Evolutionary conservation across 805 yeast genomes (phyloP).

Genomic region (Candida maltosa): DNA sequence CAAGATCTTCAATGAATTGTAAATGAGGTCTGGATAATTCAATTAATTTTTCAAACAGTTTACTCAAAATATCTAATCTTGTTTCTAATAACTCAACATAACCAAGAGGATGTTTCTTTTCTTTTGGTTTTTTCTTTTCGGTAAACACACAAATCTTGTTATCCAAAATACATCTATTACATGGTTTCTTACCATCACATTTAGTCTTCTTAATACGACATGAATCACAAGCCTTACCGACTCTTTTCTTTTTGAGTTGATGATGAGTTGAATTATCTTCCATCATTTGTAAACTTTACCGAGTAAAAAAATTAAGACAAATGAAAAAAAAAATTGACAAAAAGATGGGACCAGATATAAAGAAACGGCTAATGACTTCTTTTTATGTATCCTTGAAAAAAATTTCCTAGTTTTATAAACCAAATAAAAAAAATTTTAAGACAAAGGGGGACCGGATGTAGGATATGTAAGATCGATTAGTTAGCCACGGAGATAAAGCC

Average conservation of each 20-base stretch:
- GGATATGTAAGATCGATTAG: too few species aligned
- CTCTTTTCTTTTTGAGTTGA: constrained; percentile 46
- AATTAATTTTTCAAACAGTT: constrained; percentile 44
- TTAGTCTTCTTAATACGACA: constrained; percentile 63
- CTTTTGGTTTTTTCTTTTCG: constrained; percentile 51
- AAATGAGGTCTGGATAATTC: constrained; percentile 27
- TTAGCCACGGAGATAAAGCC: too few species aligned
- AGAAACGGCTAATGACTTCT: not conserved
- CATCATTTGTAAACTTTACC: too few species aligned
- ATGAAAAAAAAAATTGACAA: too few species aligned
- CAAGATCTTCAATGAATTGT: constrained; percentile 19
- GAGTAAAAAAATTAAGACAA: too few species aligned
- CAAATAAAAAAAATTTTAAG: too few species aligned
- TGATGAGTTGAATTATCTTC: too few species aligned
- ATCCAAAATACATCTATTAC: constrained; percentile 51
- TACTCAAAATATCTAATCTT: constrained; percentile 49
- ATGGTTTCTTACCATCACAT: constrained; percentile 62
- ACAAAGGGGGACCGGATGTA: too few species aligned
- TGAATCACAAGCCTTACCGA: constrained; percentile 63
- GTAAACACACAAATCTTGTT: constrained; percentile 60
- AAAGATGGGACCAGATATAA: not conserved
- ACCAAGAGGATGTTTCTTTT: constrained; percentile 55
- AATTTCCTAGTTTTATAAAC: not conserved
- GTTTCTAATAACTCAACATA: constrained; percentile 64
- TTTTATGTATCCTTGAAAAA: not conserved